phyloP scores from a whole-genome alignment of 1,139 yeast genomes.

The Geotrichum candidum region DNA sequence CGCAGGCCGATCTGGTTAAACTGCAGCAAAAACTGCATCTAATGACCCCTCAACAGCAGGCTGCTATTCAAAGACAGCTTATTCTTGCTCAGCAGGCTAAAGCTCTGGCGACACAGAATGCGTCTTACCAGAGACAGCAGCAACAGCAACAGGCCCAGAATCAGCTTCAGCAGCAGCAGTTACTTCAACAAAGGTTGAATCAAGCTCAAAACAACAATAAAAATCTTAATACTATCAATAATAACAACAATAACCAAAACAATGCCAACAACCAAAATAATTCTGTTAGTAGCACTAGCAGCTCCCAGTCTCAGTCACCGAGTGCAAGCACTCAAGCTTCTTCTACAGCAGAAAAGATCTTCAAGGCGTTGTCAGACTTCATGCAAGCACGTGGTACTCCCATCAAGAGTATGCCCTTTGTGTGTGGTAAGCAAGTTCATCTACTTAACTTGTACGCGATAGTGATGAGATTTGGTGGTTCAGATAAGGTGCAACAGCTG shows the following conservation, averaged over 20 bases:
- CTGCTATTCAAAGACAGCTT: constrained; percentile 11
- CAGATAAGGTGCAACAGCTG: constrained; percentile 47
- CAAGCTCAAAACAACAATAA: background rate
- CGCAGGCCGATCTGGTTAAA: constrained; percentile 11
- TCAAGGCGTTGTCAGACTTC: constrained; percentile 60
- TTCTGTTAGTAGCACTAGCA: constrained; percentile 12
- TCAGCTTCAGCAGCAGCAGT: constrained; percentile 10
- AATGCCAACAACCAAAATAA: constrained; percentile 7
- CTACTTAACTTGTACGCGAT: constrained; percentile 62
- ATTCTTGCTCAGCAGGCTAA: constrained; percentile 8
- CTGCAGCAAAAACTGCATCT: constrained; percentile 11
- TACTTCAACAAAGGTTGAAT: background rate
- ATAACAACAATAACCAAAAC: constrained; percentile 5
- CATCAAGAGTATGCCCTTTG: constrained; percentile 49
- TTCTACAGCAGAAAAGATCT: constrained; percentile 45
- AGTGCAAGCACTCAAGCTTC: constrained; percentile 11
- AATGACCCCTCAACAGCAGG: constrained; percentile 14
- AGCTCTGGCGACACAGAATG: background rate
- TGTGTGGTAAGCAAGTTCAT: constrained; percentile 61
- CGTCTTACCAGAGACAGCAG: background rate
- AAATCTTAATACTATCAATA: background rate
- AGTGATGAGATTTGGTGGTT: constrained; percentile 73
- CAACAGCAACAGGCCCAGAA: constrained; percentile 6
- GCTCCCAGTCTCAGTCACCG: background rate
- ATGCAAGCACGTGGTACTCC: constrained; percentile 75